A percentile compares a stretch with the other conserved stretches of the same genome.
Conservation (phyloP, 352 stramenopile genomes). For the Pythium rishiriense region DNA sequence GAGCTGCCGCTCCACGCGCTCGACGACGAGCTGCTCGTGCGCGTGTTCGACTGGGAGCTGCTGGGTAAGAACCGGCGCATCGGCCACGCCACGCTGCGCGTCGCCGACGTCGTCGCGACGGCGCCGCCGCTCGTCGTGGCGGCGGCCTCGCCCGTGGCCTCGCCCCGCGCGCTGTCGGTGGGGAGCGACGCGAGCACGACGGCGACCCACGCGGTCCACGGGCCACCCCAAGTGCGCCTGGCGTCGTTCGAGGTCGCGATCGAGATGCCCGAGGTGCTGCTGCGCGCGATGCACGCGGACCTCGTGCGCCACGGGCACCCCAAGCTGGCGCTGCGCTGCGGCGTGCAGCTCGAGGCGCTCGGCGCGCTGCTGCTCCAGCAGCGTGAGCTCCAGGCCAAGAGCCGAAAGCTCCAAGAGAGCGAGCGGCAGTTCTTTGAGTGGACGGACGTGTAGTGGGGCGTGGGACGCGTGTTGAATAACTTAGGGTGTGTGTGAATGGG, state of each 20-base stretch:
- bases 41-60: constrained; percentile 57
- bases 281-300: constrained; percentile 41
- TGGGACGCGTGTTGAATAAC: constrained; percentile 23
- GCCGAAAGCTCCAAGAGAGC: constrained; percentile 37
- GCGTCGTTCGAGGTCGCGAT: constrained; percentile 66
- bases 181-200: neutral
- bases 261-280: constrained; percentile 52
- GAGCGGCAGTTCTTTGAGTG: constrained; percentile 58
- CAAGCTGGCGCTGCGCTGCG: constrained; percentile 55
- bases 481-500: constrained; percentile 10
- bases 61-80: constrained; percentile 53
- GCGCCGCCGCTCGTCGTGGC: constrained; percentile 18
- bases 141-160: constrained; percentile 28
- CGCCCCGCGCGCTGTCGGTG: constrained; percentile 24
- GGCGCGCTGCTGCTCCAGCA: constrained; percentile 46
- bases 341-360: constrained; percentile 46
- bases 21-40: constrained; percentile 45
- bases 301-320: constrained; percentile 50
- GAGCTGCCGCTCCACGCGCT: constrained; percentile 52
- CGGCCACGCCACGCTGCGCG: constrained; percentile 39
- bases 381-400: constrained; percentile 37
- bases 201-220: neutral
- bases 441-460: constrained; percentile 15
- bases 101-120: constrained; percentile 52
- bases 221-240: constrained; percentile 35